Conservation (phyloP, 331 rosid genomes). For the Quercus lobata region DNA sequence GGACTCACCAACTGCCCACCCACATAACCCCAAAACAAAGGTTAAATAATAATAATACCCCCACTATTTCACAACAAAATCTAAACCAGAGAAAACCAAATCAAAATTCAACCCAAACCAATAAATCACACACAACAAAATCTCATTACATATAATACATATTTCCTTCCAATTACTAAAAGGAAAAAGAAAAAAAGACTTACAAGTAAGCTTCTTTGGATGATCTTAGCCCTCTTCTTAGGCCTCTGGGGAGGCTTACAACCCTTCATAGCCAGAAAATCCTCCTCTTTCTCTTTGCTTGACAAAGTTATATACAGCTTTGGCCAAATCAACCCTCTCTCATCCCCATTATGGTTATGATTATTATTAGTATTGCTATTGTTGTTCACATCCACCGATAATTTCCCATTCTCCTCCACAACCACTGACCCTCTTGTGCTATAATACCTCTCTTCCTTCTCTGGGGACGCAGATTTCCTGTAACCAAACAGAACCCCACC, state of each 20-base stretch:
- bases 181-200: conserved; percentile 10
- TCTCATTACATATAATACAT: not conserved
- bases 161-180: not conserved
- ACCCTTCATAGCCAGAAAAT: conserved; percentile 70
- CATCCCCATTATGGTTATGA: conserved; percentile 30
- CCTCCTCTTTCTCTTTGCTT: conserved; percentile 71
- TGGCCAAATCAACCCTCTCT: conserved; percentile 53
- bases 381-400: conserved; percentile 20
- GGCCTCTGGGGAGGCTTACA: conserved; percentile 74
- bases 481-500: conserved; percentile 7
- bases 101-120: not conserved
- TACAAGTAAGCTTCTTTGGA: conserved; percentile 63
- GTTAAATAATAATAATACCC: not conserved
- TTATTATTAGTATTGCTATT: not conserved
- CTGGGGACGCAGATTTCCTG: conserved; percentile 61
- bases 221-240: conserved; percentile 62
- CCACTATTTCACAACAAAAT: not conserved
- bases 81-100: not conserved
- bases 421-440: conserved; percentile 62
- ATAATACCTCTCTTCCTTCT: conserved; percentile 74
- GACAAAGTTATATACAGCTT: conserved; percentile 51
- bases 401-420: conserved; percentile 46
- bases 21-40: conserved; percentile 10
- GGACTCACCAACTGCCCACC: conserved; percentile 72
- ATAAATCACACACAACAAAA: not conserved